Evolutionary conservation across 2,329 filamentous ascomycete species (phyloP).

Genomic region (Metarhizium sp.): DNA sequence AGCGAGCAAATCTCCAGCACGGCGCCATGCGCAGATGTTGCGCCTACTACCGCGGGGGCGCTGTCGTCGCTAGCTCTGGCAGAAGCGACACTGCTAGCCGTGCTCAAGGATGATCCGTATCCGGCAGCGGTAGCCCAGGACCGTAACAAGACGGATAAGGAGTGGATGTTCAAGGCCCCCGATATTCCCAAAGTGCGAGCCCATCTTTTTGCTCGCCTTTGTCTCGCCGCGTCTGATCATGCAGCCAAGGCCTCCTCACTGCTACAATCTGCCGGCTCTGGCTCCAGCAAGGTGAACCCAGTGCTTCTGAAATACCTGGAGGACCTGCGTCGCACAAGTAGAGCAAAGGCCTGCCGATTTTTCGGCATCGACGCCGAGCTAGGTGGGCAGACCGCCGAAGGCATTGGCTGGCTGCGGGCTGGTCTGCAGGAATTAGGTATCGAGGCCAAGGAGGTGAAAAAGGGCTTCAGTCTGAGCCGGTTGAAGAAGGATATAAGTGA

Average conservation of each 20-base stretch:
- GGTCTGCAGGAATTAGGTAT: constrained; percentile 68
- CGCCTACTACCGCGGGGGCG: constrained; percentile 41
- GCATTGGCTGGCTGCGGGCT: constrained; percentile 76
- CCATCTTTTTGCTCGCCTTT: constrained; percentile 78
- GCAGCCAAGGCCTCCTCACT: constrained; percentile 60
- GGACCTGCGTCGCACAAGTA: constrained; percentile 63
- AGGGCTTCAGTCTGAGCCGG: constrained; percentile 47
- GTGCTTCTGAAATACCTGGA: constrained; percentile 64
- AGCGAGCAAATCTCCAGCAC: constrained; percentile 32
- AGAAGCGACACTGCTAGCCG: constrained; percentile 81
- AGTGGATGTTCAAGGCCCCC: constrained; percentile 94
- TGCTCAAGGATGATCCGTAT: constrained; percentile 92
- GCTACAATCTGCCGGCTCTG: constrained; percentile 29
- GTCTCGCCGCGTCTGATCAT: constrained; percentile 81
- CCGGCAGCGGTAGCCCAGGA: constrained; percentile 72
- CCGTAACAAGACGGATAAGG: constrained; percentile 72
- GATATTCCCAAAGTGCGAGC: constrained; percentile 83
- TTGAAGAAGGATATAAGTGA: constrained; percentile 69
- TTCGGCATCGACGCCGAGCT: constrained; percentile 84
- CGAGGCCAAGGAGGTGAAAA: constrained; percentile 40
- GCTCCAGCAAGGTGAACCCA: constrained; percentile 47
- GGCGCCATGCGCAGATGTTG: constrained; percentile 43
- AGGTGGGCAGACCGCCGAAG: constrained; percentile 70
- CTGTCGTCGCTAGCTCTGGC: constrained; percentile 64
- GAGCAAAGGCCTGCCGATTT: constrained; percentile 82